Base-by-base conservation (phyloP, 306 rosid genomes). In the Sphenostylis stenocarpa region DNA sequence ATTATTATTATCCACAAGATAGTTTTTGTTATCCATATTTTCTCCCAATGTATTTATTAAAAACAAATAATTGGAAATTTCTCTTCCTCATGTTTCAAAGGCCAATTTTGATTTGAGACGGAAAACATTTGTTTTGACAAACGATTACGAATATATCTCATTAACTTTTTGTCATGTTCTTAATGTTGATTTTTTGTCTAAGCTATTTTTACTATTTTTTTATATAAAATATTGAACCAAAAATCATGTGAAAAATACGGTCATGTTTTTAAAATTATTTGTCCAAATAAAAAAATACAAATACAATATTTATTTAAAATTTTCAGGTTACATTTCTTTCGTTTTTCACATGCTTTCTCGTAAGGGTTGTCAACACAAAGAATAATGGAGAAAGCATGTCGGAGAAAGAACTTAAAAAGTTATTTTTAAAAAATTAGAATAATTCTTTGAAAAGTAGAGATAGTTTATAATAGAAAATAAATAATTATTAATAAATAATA, bases 1-100 rank as follows among this genome's bases (percentile, higher is more conserved):
- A n/a, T n/a, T n/a, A n/a, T n/a, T n/a, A n/a, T n/a, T n/a, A n/a
- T 36, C 49, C 49, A 64, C 23, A 64, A 64, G 29, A 64, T 65
- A 11, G 7, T 65, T 65, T 15, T 3, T 10, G 39, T 9, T 8
- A 4, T 39, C 24, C 33, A 65, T 65, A 21, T 39, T 10, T 55
- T 61, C 5, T 64, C n/a, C n/a, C n/a, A 5, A 3, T 6, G 0
- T 13, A 21, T 39, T 11, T 65, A 5, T 65, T 65, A 24, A 65
- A 5, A 1, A 38, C 11, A 19, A 65, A 65, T 65, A 5, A 33
- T 7, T 20, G 26, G 14, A 39, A 38, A 38, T 20, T 65, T 65
- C 12, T 20, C 70, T 13, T 14, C 62, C 11, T 57, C 33, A 26
- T 4, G 1, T 57, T 57, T 26, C 36, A 57, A 26, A 26, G 64